These are phyloP conservation scores for Pyricularia pennisetigena DNA, from an alignment of 2,329 filamentous ascomycete genomes.

Conservation along the genomic window DNA sequence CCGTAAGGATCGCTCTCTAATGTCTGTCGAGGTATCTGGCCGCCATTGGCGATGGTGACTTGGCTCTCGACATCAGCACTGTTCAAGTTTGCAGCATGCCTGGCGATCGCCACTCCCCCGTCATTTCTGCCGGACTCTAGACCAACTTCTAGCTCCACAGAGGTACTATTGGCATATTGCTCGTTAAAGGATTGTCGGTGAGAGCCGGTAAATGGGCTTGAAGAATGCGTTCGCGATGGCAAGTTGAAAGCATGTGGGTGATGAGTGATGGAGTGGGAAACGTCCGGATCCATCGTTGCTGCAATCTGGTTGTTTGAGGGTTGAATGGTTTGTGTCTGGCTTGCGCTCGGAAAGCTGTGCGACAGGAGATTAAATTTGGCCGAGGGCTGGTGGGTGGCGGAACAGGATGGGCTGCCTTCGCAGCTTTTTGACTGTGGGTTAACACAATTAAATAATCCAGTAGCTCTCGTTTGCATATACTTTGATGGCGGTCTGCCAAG, in stretches of 20 bases:
- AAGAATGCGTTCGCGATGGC: conserved; percentile 15
- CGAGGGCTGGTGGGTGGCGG: not conserved
- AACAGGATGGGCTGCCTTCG: not conserved
- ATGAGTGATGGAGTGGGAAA: conserved; percentile 20
- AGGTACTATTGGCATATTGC: conserved; percentile 5
- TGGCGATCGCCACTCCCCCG: not conserved
- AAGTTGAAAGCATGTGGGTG: conserved; percentile 30
- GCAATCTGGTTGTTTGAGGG: too few species aligned
- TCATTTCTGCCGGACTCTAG: conserved; percentile 27
- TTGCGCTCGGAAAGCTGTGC: not conserved
- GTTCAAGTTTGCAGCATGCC: conserved; percentile 4
- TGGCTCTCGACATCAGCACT: conserved; percentile 38
- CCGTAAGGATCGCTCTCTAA: conserved; percentile 74
- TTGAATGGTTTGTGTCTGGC: not conserved
- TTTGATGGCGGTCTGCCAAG: not conserved
- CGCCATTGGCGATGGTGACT: conserved; percentile 19
- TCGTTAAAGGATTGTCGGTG: conserved; percentile 6
- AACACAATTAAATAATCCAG: not conserved
- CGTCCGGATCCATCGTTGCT: conserved; percentile 19
- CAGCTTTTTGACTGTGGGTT: not conserved
- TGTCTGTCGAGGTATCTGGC: conserved; percentile 34
- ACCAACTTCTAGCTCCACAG: conserved; percentile 12
- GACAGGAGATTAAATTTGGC: not conserved
- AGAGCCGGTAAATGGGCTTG: conserved; percentile 8
- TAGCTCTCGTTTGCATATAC: not conserved